These are phyloP conservation scores for Funneliformis caledonium DNA, from an alignment of 371 early-diverging fungal species.

Conservation along the genomic window DNA sequence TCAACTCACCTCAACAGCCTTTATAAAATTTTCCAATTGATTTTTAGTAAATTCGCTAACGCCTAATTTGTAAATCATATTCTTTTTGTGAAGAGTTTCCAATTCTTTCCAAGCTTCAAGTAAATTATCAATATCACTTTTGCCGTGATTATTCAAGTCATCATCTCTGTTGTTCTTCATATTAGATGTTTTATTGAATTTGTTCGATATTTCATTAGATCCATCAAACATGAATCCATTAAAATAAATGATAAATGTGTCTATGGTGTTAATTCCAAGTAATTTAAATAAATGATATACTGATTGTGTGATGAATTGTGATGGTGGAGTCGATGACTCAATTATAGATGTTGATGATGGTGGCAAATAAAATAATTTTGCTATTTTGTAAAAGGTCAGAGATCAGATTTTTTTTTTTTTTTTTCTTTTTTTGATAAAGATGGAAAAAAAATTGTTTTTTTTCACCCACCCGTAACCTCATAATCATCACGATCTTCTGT, in stretches of 20 bases:
- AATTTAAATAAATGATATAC: background rate
- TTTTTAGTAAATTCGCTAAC: conserved; percentile 24
- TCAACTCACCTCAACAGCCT: background rate
- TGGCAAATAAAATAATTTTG: conserved; percentile 1
- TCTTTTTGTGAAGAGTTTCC: background rate
- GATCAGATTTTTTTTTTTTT: background rate
- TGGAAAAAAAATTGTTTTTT: background rate
- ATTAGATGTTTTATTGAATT: background rate
- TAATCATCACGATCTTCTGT: conserved; percentile 2
- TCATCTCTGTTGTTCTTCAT: background rate
- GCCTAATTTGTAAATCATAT: background rate
- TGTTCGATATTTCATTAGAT: background rate
- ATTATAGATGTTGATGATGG: background rate
- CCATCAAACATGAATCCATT: background rate
- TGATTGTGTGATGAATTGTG: background rate
- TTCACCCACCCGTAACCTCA: background rate
- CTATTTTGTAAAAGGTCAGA: background rate
- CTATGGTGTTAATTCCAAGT: conserved; percentile 5
- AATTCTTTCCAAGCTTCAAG: conserved; percentile 22
- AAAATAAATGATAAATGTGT: conserved; percentile 25
- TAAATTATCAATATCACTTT: background rate
- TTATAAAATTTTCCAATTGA: background rate
- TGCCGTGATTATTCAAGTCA: background rate
- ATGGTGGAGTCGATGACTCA: background rate
- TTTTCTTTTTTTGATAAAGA: background rate